phyloP scores from a whole-genome alignment of 352 stramenopile genomes.

The Halophytophthora polymorphica region DNA sequence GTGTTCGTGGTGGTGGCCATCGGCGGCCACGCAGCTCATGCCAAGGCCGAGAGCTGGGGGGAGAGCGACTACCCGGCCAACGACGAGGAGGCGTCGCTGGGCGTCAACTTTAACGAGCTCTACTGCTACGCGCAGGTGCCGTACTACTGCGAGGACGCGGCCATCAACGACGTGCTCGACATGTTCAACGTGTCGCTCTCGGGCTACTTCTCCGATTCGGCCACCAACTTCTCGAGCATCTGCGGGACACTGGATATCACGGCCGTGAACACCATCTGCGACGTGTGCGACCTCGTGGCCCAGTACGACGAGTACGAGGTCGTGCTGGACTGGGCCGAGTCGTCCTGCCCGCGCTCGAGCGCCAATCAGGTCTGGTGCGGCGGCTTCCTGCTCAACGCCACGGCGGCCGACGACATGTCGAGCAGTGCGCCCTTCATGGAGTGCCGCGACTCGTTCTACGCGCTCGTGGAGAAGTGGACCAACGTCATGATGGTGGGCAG shows the following conservation, averaged over 20 bases:
- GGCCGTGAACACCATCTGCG: slow-evolving; percentile 52
- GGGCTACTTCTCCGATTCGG: slow-evolving; percentile 35
- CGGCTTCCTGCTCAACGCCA: slow-evolving; percentile 55
- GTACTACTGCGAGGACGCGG: slow-evolving; percentile 67
- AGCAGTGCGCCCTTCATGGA: slow-evolving; percentile 57
- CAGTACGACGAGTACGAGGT: slow-evolving; percentile 63
- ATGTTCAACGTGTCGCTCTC: slow-evolving; percentile 53
- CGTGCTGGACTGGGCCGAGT: slow-evolving; percentile 62
- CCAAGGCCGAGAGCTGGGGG: slow-evolving; percentile 51
- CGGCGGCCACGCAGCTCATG: slow-evolving; percentile 49
- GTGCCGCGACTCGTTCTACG: slow-evolving; percentile 59
- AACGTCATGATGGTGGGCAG: slow-evolving; percentile 50
- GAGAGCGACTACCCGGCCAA: slow-evolving; percentile 42
- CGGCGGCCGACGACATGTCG: slow-evolving; percentile 33
- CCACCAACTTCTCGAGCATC: slow-evolving; percentile 50
- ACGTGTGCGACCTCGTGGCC: slow-evolving; percentile 47
- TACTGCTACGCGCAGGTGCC: slow-evolving; percentile 80
- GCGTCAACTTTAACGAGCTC: slow-evolving; percentile 72
- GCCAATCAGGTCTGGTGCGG: slow-evolving; percentile 73
- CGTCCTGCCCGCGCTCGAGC: slow-evolving; percentile 46
- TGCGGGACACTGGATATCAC: slow-evolving; percentile 39
- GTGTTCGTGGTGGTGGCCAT: slow-evolving; percentile 70
- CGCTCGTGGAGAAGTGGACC: slow-evolving; percentile 69
- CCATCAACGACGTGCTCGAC: slow-evolving; percentile 39
- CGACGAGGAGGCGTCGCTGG: slow-evolving; percentile 44